A percentile compares a stretch with the other conserved stretches of the same genome.
phyloP scores from a whole-genome alignment of 139 green algal species.

The Edaphochlamys debaryana region DNA sequence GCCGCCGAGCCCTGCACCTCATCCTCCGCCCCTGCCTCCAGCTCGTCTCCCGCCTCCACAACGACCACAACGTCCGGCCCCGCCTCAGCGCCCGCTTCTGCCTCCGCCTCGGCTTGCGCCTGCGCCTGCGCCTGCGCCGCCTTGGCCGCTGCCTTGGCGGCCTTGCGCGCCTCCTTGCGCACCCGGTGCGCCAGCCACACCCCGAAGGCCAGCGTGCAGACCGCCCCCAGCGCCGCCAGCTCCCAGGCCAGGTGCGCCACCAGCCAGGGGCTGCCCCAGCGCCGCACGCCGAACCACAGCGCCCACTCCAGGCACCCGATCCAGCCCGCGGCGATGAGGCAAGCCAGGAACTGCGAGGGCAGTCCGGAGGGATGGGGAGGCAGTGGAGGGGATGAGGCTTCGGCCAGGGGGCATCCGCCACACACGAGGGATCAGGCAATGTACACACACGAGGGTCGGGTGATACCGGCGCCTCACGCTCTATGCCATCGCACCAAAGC shows the following conservation, averaged over 20 bases:
- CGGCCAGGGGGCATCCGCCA: too few relatives aligned
- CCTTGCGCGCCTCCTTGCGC: conserved; percentile 6
- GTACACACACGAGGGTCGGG: too few relatives aligned
- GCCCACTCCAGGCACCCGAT: conserved; percentile 12
- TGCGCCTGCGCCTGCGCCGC: neutral
- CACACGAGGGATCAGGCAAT: too few relatives aligned
- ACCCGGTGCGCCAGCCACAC: conserved; percentile 20
- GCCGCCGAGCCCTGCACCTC: neutral
- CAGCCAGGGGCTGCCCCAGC: conserved; percentile 27
- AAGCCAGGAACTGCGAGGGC: too few relatives aligned
- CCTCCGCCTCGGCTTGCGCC: neutral
- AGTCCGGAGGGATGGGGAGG: too few relatives aligned
- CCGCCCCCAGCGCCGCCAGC: conserved; percentile 10
- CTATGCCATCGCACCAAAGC: too few relatives aligned
- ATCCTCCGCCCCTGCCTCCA: neutral
- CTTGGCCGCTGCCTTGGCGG: neutral
- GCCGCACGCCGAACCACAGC: conserved; percentile 1
- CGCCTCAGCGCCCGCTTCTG: neutral
- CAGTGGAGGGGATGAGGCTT: too few relatives aligned
- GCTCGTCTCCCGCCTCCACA: neutral
- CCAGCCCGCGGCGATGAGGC: conserved; percentile 43
- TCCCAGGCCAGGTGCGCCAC: conserved; percentile 4
- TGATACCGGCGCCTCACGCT: too few relatives aligned
- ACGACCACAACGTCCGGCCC: too few relatives aligned
- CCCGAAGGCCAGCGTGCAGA: neutral